Conservation (phyloP, 495 filamentous ascomycete genomes). For the Jackrogersella multiformis region DNA sequence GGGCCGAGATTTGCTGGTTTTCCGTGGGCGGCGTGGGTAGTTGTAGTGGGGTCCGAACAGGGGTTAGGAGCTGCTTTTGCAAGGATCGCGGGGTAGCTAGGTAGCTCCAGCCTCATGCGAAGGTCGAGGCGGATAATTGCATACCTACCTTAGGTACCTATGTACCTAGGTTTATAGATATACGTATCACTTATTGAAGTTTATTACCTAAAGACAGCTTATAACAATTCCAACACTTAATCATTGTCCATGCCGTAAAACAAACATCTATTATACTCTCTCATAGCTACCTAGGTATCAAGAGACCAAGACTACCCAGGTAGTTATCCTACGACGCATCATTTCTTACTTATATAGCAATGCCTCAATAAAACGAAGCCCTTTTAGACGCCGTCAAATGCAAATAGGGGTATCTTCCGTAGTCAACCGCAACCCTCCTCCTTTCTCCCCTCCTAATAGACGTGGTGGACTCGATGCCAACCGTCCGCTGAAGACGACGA, state of each 20-base stretch:
- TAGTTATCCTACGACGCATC: neutral
- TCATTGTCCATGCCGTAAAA: neutral
- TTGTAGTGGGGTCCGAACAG: constrained; percentile 10
- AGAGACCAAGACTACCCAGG: no score
- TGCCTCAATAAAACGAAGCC: neutral
- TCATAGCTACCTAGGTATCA: no score
- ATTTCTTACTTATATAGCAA: neutral
- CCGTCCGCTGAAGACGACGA: neutral
- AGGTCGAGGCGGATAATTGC: neutral
- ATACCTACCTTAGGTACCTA: no score
- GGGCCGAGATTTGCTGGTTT: constrained; percentile 21
- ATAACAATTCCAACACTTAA: neutral
- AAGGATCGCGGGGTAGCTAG: constrained; percentile 36
- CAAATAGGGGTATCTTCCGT: constrained; percentile 45
- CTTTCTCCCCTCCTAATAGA: neutral
- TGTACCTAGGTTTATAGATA: no score
- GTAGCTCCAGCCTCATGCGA: constrained; percentile 25
- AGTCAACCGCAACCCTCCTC: constrained; percentile 13
- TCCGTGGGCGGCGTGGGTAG: neutral
- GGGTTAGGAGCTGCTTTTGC: constrained; percentile 21
- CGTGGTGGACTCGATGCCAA: neutral
- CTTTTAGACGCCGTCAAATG: constrained; percentile 41
- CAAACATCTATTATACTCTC: no score
- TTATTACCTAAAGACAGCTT: no score
- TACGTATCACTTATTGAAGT: neutral